These are phyloP conservation scores for Pseudozyma hubeiensis DNA, from an alignment of 1,284 basidiomycete genomes.

Conservation along the genomic window DNA sequence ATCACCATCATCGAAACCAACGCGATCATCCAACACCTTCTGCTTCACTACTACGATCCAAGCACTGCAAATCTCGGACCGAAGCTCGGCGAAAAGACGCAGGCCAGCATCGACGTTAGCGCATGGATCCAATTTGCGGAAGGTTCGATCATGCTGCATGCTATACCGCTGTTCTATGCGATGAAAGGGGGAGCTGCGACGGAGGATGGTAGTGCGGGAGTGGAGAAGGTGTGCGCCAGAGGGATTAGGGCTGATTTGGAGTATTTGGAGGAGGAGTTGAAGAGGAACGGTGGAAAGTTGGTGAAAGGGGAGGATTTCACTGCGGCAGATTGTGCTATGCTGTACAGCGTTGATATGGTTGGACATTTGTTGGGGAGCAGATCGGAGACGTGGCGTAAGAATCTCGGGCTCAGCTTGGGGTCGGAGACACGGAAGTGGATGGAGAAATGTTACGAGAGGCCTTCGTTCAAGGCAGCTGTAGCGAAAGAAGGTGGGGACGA, in stretches of 20 bases:
- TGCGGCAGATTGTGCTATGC: constrained; percentile 41
- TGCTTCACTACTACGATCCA: constrained; percentile 39
- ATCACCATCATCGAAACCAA: constrained; percentile 41
- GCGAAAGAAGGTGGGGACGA: constrained; percentile 24
- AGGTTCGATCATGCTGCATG: constrained; percentile 33
- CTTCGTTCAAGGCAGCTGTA: constrained; percentile 28
- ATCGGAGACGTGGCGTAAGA: constrained; percentile 20
- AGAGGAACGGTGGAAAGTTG: constrained; percentile 20
- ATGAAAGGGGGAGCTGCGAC: constrained; percentile 26
- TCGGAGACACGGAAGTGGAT: constrained; percentile 27
- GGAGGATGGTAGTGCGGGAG: constrained; percentile 6
- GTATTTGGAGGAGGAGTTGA: constrained; percentile 26
- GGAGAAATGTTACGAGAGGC: constrained; percentile 14
- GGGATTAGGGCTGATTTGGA: constrained; percentile 27
- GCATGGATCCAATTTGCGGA: constrained; percentile 44
- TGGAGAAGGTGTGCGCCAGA: constrained; percentile 31
- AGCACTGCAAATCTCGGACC: constrained; percentile 17
- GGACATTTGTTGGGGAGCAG: constrained; percentile 12
- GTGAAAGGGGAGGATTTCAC: constrained; percentile 28
- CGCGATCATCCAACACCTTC: constrained; percentile 34
- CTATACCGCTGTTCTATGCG: constrained; percentile 28
- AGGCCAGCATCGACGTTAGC: constrained; percentile 24
- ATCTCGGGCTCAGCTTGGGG: constrained; percentile 17
- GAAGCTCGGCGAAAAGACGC: constrained; percentile 17
- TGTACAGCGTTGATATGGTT: constrained; percentile 37